Base-by-base conservation (phyloP, 192 early-diverging fungal genomes). In the Rhizophlyctis rosea region DNA sequence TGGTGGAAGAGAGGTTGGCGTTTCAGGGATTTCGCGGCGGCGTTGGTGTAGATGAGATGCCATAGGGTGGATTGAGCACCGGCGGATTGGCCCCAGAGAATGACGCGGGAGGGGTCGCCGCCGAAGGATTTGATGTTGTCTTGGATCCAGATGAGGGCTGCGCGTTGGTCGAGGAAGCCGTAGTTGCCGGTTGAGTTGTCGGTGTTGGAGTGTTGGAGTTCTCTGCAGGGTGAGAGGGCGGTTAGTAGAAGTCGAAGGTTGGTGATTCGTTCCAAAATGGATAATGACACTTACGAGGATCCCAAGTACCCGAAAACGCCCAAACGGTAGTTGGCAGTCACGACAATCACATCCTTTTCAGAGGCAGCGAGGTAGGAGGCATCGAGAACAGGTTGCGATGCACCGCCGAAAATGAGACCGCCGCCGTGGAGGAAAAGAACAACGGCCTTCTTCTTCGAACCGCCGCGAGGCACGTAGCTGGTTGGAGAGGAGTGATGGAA, bases 51-150 rank as follows among this genome's bases (percentile, higher is more conserved):
- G 59, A 60, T 47, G 36, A 49, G 44, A 60, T 49, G 39, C 36
- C 59, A 61, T 54, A 51, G 48, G 21, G 25, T 24, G 4, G 59
- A 51, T 5, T 21, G 47, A 1, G 70, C 73, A 30, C 85, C 85
- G 28, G 81, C 85, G 33, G 72, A 76, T 55, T 80, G 72, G 2
- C 85, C 86, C 64, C 76, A 78, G 32, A 77, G 71, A 7, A 83
- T 87, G 1, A 86, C 67, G 50, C 62, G 50, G 23, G 31, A 61
- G 4, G 86, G 75, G 70, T 87, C 75, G 21, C 84, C 84, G 21
- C 83, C 85, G 73, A 87, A 87, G 3, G 67, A 58, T 27, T 57
- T 75, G 67, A 87, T 87, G 47, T 86, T 84, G 23, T 76, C 35
- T 14, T 70, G 54, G n/a, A 87, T 73, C 86, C 86, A 87, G 34